A percentile compares a stretch with the other conserved stretches of the same genome.
These are phyloP conservation scores for Fraxinus anomala DNA, from an alignment of 257 asterid genomes.

Conservation along the genomic window DNA sequence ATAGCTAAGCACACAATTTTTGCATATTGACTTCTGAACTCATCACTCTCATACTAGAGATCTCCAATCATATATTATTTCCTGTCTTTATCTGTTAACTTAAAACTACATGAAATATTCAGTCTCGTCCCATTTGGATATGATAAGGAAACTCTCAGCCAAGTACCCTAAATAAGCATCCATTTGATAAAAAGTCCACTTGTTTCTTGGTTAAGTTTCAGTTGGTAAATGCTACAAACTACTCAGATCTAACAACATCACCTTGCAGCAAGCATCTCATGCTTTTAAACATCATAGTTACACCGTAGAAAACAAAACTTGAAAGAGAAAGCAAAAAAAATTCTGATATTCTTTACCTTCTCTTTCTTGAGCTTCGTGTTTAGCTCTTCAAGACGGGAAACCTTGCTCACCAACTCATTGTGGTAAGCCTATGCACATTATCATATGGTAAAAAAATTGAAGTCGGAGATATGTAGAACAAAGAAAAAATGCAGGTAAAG, in stretches of 20 bases:
- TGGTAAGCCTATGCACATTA: conserved; percentile 71
- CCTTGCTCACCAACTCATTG: conserved; percentile 80
- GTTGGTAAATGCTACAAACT: not conserved
- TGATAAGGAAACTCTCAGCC: not conserved
- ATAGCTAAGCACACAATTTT: not conserved
- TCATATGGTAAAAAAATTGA: conserved; percentile 10
- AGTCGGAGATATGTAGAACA: not conserved
- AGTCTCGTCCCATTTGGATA: not conserved
- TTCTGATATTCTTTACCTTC: conserved; percentile 44
- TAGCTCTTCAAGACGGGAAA: conserved; percentile 77
- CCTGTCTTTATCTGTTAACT: not conserved
- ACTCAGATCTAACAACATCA: not conserved
- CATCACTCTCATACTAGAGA: not conserved
- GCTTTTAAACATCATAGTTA: not conserved
- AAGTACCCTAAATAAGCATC: not conserved
- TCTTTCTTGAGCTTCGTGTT: conserved; percentile 69
- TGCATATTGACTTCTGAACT: not conserved
- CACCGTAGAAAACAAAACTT: not conserved
- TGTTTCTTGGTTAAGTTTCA: not conserved
- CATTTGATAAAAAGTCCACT: not conserved
- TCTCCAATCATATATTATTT: not conserved
- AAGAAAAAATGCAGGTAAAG: not conserved
- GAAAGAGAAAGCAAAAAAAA: not conserved
- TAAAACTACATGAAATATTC: not conserved
- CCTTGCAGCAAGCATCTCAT: conserved; percentile 11